Evolutionary conservation across 441 rosid species (phyloP).

Genomic region (Eutrema salsugineum): DNA sequence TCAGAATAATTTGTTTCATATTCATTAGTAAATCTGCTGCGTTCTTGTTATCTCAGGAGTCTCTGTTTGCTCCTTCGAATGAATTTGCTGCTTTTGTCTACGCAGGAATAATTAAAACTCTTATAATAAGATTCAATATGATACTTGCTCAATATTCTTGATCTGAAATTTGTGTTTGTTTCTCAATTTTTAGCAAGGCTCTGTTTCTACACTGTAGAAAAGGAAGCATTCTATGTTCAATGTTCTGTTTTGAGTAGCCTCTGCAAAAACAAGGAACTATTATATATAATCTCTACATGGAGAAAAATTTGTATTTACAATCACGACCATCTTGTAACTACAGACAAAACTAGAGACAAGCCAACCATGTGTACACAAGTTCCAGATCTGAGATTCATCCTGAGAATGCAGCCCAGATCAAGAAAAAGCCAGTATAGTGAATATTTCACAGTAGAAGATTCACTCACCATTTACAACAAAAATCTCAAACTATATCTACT

Average conservation of each 20-base stretch:
- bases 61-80: constrained; percentile 13
- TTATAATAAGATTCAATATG: background rate
- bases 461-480: constrained; percentile 24
- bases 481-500: constrained; percentile 18
- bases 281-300: background rate
- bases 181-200: background rate
- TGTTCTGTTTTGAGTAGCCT: background rate
- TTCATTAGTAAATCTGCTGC: constrained; percentile 9
- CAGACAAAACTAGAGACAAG: constrained; percentile 22
- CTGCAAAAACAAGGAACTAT: background rate
- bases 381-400: background rate
- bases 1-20: constrained; percentile 23
- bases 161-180: background rate
- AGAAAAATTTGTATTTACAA: constrained; percentile 5
- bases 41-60: constrained; percentile 10
- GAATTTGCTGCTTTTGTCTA: background rate
- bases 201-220: background rate
- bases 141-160: background rate
- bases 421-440: background rate
- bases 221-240: background rate
- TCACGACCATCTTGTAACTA: constrained; percentile 5
- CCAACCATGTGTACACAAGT: constrained; percentile 24
- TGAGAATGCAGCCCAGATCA: background rate
- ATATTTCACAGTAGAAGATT: constrained; percentile 4
- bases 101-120: background rate